Base-by-base conservation (phyloP, 208 protist genomes). In the Tritrichomonas musculus region DNA sequence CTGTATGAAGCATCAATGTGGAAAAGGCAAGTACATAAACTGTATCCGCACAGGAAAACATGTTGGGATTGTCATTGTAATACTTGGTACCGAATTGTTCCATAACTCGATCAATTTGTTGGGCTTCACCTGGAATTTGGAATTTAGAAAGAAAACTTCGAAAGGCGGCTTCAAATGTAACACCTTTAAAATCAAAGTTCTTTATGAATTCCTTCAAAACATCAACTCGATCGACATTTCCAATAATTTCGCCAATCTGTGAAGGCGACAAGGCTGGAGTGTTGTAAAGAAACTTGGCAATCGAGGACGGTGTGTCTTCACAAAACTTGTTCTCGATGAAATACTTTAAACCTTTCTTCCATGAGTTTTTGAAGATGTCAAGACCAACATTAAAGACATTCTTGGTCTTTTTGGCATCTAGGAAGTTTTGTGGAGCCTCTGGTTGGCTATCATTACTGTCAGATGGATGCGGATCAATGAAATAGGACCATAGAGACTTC, bases 1-100 rank as follows among this genome's bases (percentile, higher is more conserved):
- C 94, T 14, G 95, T 96, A 93, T 96, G 94, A 57, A 96, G 94
- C 95, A 96, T 95, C 77, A 96, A 94, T 80, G 94, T 94, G 1
- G 95, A 82, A 93, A 94, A 96, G 47, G 95, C 84, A 30, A 96
- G 92, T 20, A 96, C 92, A 65, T 95, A 96, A 20, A 84, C 92
- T 33, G 93, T 94, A 88, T 96, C 95, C 25, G 94, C 66, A 77
- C 94, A 92, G 11, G 92, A 57, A 92, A 95, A 94, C 13, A 82
- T 14, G 5, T 49, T 80, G 4, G 92, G 93, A 69, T 95, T 94
- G 49, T 94, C 72, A 33, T 75, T 84, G 36, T 80, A 95, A 80
- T 93, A 95, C 36, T 88, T 94, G 0, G 49, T 44, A 11, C 94
- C 94, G 73, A 96, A 96, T 13, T 73, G 82, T 93, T 96, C 94